These are phyloP conservation scores for Lathyrus oleraceus DNA, from an alignment of 306 rosid genomes.

Conservation along the genomic window DNA sequence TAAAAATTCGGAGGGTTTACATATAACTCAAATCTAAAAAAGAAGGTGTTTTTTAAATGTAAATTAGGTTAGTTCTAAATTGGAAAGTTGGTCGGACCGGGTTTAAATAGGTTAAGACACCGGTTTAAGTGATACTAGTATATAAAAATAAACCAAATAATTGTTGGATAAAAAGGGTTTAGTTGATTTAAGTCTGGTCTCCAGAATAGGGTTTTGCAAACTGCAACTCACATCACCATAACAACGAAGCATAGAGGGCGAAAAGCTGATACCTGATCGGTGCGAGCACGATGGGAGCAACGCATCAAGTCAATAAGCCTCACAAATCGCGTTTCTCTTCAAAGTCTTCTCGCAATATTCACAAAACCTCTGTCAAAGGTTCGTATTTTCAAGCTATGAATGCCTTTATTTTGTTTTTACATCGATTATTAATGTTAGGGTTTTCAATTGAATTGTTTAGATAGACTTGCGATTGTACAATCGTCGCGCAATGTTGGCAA, in stretches of 20 bases:
- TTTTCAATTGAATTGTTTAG: constrained; percentile 43
- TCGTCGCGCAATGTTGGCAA: constrained; percentile 54
- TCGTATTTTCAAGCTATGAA: neutral
- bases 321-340: constrained; percentile 83
- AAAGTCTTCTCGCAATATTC: constrained; percentile 67
- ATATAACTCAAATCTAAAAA: too few species aligned
- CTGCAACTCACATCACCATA: neutral
- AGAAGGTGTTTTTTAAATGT: too few species aligned
- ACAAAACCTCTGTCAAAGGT: constrained; percentile 66
- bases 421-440: neutral
- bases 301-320: constrained; percentile 66
- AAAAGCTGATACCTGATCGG: neutral
- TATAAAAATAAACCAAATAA: neutral
- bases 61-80: too few species aligned
- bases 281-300: constrained; percentile 56
- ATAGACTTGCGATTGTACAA: constrained; percentile 48
- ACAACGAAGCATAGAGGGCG: neutral
- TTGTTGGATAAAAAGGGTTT: neutral
- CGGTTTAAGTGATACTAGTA: neutral
- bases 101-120: neutral
- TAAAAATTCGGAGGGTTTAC: too few species aligned
- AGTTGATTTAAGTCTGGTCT: neutral
- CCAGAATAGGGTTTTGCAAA: constrained; percentile 24
- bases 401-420: neutral
- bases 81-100: neutral